Conservation (phyloP, 2,329 filamentous ascomycete genomes). For the Torrubiella hemipterigena region DNA sequence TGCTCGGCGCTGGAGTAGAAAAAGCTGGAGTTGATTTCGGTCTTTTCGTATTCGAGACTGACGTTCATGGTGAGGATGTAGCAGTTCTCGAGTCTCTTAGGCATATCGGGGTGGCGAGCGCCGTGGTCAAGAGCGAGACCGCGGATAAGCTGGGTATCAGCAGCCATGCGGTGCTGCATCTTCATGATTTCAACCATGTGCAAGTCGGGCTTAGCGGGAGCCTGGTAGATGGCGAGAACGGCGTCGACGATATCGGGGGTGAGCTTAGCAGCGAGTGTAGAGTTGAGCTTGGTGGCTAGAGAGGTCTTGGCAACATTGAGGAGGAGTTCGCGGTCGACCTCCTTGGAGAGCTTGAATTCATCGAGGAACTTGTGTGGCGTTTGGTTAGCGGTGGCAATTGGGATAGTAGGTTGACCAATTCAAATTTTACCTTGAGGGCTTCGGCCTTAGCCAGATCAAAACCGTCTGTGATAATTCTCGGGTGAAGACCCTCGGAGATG, state of each 20-base stretch:
- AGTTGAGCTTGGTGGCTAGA: conserved; percentile 88
- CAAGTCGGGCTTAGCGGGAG: conserved; percentile 83
- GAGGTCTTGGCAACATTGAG: conserved; percentile 90
- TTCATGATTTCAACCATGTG: conserved; percentile 99
- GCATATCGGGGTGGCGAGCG: conserved; percentile 95
- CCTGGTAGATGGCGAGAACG: conserved; percentile 84
- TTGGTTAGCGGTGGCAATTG: conserved; percentile 3
- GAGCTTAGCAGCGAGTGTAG: conserved; percentile 75
- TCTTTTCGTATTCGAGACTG: conserved; percentile 96
- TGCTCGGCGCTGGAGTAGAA: conserved; percentile 97
- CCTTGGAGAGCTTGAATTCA: conserved; percentile 75
- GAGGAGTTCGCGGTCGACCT: conserved; percentile 88
- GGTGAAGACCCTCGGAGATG: conserved; percentile 93
- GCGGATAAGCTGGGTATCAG: conserved; percentile 90
- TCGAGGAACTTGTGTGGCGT: conserved; percentile 87
- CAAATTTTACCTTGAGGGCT: conserved; percentile 57
- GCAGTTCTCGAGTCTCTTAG: conserved; percentile 89
- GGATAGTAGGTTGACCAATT: not conserved
- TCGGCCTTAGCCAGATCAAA: conserved; percentile 96
- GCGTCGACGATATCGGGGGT: conserved; percentile 94
- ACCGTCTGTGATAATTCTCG: conserved; percentile 90
- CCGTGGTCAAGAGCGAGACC: conserved; percentile 91
- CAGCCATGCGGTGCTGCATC: conserved; percentile 95
- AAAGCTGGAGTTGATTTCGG: conserved; percentile 97
- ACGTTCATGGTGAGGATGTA: conserved; percentile 93